A percentile compares a stretch with the other conserved stretches of the same genome.
Evolutionary conservation across 2,329 filamentous ascomycete species (phyloP).

Genomic region (Ustilaginoidea virens): DNA sequence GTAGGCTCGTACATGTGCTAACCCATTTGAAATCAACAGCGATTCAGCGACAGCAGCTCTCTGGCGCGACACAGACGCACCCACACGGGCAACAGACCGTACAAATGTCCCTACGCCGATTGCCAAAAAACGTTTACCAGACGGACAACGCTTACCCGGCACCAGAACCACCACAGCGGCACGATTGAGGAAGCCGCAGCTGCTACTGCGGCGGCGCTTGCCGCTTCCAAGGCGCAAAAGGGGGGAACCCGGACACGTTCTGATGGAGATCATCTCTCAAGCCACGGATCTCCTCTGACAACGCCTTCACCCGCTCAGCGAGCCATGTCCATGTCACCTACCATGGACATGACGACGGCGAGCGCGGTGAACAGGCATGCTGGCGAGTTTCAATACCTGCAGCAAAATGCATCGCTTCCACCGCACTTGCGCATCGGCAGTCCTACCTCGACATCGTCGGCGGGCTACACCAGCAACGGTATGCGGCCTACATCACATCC

Average conservation of each 20-base stretch:
- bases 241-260: conserved; percentile 38
- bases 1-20: background rate
- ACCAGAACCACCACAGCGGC: conserved; percentile 91
- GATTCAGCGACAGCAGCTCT: conserved; percentile 92
- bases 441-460: conserved; percentile 51
- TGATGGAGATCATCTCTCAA: conserved; percentile 56
- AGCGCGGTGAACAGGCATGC: conserved; percentile 50
- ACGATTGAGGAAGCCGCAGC: conserved; percentile 88
- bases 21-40: conserved; percentile 32
- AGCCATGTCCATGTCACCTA: conserved; percentile 64
- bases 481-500: conserved; percentile 76
- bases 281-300: conserved; percentile 57
- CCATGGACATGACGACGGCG: conserved; percentile 54
- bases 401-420: conserved; percentile 60
- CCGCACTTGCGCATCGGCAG: conserved; percentile 67
- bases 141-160: conserved; percentile 83
- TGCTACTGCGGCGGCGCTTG: conserved; percentile 74
- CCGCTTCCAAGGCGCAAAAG: conserved; percentile 28
- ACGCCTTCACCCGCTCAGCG: conserved; percentile 76
- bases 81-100: conserved; percentile 87
- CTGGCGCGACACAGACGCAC: conserved; percentile 86
- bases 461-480: conserved; percentile 28
- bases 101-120: conserved; percentile 93
- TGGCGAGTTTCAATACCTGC: conserved; percentile 57
- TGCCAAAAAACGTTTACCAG: conserved; percentile 98